Base-by-base conservation (phyloP, 1,284 basidiomycete genomes). In the Tetrapyrgos nigripes region DNA sequence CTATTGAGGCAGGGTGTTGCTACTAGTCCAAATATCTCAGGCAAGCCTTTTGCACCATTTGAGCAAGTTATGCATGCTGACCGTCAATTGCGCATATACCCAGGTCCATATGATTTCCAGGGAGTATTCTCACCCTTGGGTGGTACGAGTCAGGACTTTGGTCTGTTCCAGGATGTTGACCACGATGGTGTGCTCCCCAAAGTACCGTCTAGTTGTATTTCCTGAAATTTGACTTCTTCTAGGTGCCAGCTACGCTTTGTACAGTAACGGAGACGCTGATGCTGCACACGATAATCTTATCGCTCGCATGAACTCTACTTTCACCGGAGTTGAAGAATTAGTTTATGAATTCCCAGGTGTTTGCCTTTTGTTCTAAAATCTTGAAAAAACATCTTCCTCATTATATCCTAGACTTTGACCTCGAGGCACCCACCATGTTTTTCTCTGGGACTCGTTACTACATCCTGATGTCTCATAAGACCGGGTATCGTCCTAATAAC, bases 401-500 rank as follows among this genome's bases (percentile, higher is more conserved):
- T 27, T 24, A n/a, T 27, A 5, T 27, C n/a, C 24, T n/a, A 66
- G 64, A 66, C 43, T 61, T 58, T 46, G 64, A 65, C 55, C 61
- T 67, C 14, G 66, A 66, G 50, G 60, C 66, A 3, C 64, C 66
- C 8, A 59, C 58, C 21, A 68, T 70, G 27, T 55, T 67, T 13
- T 62, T 60, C 47, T 60, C 62, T 9, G 63, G 58, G n/a, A 47
- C 60, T 17, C 59, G 57, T 21, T 70, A 70, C 55, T 68, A 67
- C 51, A 61, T 64, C 33, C 64, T 70, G 45, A 64, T 68, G 61
- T 64, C 64, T 23, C 65, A 67, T 54, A 69, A 71, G 55, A 68
- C 68, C 10, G 69, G 68, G 11, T 70, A 70, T 49, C 57, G 68
- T 19, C 69, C 69, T 17, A 73, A 73, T 50, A 68, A 40, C 53